Evolutionary conservation across 139 green algal species (phyloP).

Genomic region (Chlamydomonas schloesseri): DNA sequence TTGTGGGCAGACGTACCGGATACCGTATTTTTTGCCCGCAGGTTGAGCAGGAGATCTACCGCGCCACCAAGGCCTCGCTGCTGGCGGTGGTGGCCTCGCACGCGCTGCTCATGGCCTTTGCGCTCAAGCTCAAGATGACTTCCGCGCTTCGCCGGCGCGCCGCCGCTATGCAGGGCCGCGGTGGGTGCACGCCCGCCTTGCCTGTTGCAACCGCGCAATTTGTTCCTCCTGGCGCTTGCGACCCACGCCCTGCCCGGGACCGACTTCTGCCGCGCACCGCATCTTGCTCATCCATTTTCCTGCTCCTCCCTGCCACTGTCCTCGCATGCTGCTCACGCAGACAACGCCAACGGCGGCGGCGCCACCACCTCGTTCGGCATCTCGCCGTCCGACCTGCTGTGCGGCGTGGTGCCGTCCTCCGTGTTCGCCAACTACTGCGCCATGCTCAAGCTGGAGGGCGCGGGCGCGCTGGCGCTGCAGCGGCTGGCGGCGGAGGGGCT

Average conservation of each 20-base stretch:
- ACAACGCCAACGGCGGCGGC: not conserved
- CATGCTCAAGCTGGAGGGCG: constrained; percentile 61
- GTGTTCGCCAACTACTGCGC: constrained; percentile 40
- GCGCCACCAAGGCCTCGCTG: constrained; percentile 72
- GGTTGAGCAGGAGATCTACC: constrained; percentile 69
- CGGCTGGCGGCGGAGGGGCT: constrained; percentile 69
- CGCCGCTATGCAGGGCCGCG: not conserved
- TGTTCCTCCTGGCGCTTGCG: too few relatives aligned
- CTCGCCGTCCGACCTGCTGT: constrained; percentile 59
- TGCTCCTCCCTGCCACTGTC: too few relatives aligned
- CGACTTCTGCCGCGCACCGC: too few relatives aligned
- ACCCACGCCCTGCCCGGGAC: too few relatives aligned
- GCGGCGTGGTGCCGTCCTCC: constrained; percentile 55
- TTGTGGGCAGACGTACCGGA: too few relatives aligned
- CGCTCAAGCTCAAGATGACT: constrained; percentile 90
- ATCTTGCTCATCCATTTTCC: too few relatives aligned
- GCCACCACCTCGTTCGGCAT: not conserved
- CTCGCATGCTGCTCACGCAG: too few relatives aligned
- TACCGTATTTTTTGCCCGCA: too few relatives aligned
- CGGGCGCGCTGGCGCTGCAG: constrained; percentile 58
- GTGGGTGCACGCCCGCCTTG: not conserved
- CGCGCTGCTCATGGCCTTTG: constrained; percentile 90
- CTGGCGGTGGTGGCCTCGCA: constrained; percentile 85
- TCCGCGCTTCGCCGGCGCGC: constrained; percentile 56
- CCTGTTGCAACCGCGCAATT: too few relatives aligned